Conservation (phyloP, 352 stramenopile species). For the Pythium aristosporum region DNA sequence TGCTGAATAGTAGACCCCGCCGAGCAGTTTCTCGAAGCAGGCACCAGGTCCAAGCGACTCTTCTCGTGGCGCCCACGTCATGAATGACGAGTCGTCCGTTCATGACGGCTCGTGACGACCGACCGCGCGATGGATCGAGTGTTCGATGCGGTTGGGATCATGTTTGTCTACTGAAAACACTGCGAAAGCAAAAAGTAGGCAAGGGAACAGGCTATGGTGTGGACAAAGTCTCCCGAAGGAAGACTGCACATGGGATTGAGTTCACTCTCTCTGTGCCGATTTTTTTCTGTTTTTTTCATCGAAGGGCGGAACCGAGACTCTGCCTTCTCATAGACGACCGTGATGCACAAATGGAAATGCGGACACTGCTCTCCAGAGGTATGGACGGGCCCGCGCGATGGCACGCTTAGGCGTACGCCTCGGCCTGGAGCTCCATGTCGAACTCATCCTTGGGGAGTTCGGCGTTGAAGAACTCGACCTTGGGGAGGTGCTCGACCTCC, state of each 20-base stretch:
- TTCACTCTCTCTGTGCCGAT: conserved; percentile 1
- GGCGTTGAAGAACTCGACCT: conserved; percentile 79
- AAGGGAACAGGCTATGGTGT: background rate
- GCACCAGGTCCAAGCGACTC: background rate
- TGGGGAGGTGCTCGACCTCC: conserved; percentile 69
- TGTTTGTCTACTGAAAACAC: background rate
- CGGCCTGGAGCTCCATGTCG: conserved; percentile 34
- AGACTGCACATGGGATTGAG: conserved; percentile 10
- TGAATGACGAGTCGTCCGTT: background rate
- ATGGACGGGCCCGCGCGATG: background rate
- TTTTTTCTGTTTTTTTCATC: conserved; percentile 2
- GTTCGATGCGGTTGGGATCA: too few relatives aligned
- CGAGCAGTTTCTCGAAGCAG: background rate
- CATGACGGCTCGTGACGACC: background rate
- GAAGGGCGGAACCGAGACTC: background rate
- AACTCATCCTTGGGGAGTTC: conserved; percentile 45
- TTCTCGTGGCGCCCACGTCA: background rate
- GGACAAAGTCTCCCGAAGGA: conserved; percentile 1
- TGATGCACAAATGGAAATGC: background rate
- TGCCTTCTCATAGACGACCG: conserved; percentile 14
- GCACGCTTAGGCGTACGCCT: conserved; percentile 38
- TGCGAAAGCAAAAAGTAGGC: background rate
- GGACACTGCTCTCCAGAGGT: background rate
- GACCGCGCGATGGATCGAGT: too few relatives aligned
- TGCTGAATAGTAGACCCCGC: background rate